Base-by-base conservation (phyloP, 352 stramenopile genomes). In the Globisporangium orthogonon region DNA sequence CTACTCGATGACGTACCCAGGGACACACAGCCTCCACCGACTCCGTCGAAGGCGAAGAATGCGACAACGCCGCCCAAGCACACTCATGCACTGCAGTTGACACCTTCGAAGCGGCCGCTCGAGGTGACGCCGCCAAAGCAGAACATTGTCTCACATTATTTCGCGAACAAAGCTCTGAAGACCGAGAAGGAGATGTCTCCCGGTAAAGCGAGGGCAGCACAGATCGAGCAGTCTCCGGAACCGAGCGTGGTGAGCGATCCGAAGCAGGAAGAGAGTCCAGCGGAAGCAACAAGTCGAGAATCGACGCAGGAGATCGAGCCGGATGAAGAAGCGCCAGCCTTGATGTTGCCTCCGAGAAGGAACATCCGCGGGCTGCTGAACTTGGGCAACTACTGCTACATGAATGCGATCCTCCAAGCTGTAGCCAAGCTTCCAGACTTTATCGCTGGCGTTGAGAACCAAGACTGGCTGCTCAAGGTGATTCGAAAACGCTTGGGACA, bases 321-420 rank as follows among this genome's bases (percentile, higher is more conserved):
- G 30, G 40, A 45, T 9, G 52, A 64, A 14, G 39, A 56, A 18
- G 17, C 18, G 7, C 14, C 48, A 28, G 15, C 30, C 4, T 28
- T 37, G 7, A 9, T 29, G 1, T 10, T 55, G 45, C 58, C 52
- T 31, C 31, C 50, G 23, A 59, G 43, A 5, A 51, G 41, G 15
- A 52, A 52, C 23, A 69, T 65, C n/a, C 85, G 92, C 40, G 95
- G 95, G n/a, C 71, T 98, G 18, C 61, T 97, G 18, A 98, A 98
- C 65, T 67, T 98, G 15, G 95, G 95, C 54, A 93, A 96, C 59
- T 93, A 87, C 56, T 96, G 86, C 67, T 96, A 96, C 63, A 94
- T 98, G 77, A 98, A 98, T 67, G 86, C 87, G 13, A 98, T 98
- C 28, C 60, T 98, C 10, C 86, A 95, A 52, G 76, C 86, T 2